Base-by-base conservation (phyloP, 164 flowering plant species). In the Sextonia rubra region DNA sequence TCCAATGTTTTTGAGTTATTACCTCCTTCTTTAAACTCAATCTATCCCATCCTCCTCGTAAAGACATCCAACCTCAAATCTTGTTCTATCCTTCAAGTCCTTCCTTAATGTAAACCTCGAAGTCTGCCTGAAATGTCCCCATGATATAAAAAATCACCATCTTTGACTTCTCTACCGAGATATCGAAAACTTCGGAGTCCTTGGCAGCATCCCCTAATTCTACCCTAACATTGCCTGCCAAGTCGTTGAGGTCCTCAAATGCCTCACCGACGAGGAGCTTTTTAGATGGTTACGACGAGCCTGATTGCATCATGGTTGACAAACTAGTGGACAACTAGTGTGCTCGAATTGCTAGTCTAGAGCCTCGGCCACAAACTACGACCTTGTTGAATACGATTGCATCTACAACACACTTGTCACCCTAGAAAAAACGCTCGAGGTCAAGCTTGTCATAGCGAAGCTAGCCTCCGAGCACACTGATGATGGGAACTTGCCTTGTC, bases 91-190 rank as follows among this genome's bases (percentile, higher is more conserved):
- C 78, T 90, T 95, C 86, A 97, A 95, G 71, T 97, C 98, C 66
- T 90, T 93, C 32, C 89, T 90, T 74, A 86, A 85, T 18, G 94
- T 88, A 82, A 95, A 95, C 86, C 90, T 90, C 69, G 97, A 86
- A 68, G 94, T 97, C 24, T 92, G 99, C 12, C 85, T 95, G 79
- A 95, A 93, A 80, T 89, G 91, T 80, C 88, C 97, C 8, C 89
- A 95, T 77, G 85, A 89, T n/a, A 97, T 97, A 1, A 92, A 91
- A 3, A 84, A 82, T 95, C 76, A 91, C 97, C 24, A 98, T 91
- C 60, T 90, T 97, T 60, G 99, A 95, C 70, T 44, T 95, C 98
- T 95, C 73, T 97, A 93, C 78, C 97, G 93, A 0, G 99, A 95
- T 81, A 79, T 95, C 76, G 84, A 89, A 71, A 87, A 88, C 86